These are phyloP conservation scores for Aurinia saxatilis DNA, from an alignment of 345 rosid species.

Conservation along the genomic window DNA sequence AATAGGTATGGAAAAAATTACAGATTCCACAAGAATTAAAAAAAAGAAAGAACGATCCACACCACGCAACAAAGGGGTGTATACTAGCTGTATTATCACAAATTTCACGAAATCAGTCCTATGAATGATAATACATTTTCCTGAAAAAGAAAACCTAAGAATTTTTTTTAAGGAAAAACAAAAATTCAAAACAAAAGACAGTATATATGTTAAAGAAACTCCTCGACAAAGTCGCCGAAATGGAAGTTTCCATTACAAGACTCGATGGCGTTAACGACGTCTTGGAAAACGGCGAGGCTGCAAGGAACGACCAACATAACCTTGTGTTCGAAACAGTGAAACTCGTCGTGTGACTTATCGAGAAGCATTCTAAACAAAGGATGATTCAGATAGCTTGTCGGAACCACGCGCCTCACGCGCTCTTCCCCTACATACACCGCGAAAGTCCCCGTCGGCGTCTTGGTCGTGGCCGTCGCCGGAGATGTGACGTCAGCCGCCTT, in stretches of 20 bases:
- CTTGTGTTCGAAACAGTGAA: constrained; percentile 46
- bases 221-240: constrained; percentile 63
- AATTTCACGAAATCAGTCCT: constrained; percentile 9
- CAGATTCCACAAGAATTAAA: neutral
- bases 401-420: constrained; percentile 58
- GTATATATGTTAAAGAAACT: constrained; percentile 37
- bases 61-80: constrained; percentile 34
- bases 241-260: constrained; percentile 64
- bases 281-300: constrained; percentile 57
- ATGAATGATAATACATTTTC: neutral
- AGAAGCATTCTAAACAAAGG: constrained; percentile 80
- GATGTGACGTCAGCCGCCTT: constrained; percentile 25
- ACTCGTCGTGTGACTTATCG: constrained; percentile 69
- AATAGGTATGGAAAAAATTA: neutral
- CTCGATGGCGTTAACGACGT: constrained; percentile 60
- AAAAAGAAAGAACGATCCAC: neutral
- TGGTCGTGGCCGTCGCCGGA: constrained; percentile 3
- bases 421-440: constrained; percentile 80
- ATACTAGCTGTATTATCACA: constrained; percentile 10
- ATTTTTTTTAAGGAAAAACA: neutral
- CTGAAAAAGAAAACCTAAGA: neutral
- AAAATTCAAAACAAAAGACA: neutral
- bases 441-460: constrained; percentile 64
- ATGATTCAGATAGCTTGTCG: constrained; percentile 64
- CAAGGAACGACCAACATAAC: constrained; percentile 71